Conservation (phyloP, 306 rosid genomes). For the Luffa acutangula region DNA sequence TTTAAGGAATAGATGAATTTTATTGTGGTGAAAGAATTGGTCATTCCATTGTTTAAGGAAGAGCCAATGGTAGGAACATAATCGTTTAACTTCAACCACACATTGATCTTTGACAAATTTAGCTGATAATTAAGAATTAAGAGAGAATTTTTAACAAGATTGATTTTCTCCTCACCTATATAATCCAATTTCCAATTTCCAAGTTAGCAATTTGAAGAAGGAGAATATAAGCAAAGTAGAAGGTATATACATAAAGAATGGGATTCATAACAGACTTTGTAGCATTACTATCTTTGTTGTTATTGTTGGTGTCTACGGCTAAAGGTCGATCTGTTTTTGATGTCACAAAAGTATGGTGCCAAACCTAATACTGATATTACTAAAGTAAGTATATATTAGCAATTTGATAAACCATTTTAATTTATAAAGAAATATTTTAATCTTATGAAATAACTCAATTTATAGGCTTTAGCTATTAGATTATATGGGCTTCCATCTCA, state of each 20-base stretch:
- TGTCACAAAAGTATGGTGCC: slow-evolving; percentile 11
- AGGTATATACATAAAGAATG: neutral
- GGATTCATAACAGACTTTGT: neutral
- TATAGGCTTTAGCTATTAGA: slow-evolving; percentile 14
- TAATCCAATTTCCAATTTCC: too few species aligned
- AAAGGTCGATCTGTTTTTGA: slow-evolving; percentile 2
- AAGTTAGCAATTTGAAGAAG: neutral
- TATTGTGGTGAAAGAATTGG: too few species aligned
- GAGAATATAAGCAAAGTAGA: too few species aligned
- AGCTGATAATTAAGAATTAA: neutral
- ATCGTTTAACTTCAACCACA: too few species aligned
- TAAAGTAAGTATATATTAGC: neutral
- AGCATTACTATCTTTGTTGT: neutral
- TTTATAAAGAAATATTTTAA: too few species aligned
- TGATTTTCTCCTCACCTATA: too few species aligned
- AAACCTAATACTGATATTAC: slow-evolving; percentile 4
- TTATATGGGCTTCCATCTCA: too few species aligned
- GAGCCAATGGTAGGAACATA: too few species aligned
- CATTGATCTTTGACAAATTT: neutral
- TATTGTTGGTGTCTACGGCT: neutral
- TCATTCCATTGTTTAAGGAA: too few species aligned
- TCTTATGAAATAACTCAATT: neutral
- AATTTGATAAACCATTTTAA: too few species aligned
- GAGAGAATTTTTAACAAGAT: too few species aligned
- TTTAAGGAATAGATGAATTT: too few species aligned